Base-by-base conservation (phyloP, 2,329 filamentous ascomycete genomes). In the Aspergillus intermedius region DNA sequence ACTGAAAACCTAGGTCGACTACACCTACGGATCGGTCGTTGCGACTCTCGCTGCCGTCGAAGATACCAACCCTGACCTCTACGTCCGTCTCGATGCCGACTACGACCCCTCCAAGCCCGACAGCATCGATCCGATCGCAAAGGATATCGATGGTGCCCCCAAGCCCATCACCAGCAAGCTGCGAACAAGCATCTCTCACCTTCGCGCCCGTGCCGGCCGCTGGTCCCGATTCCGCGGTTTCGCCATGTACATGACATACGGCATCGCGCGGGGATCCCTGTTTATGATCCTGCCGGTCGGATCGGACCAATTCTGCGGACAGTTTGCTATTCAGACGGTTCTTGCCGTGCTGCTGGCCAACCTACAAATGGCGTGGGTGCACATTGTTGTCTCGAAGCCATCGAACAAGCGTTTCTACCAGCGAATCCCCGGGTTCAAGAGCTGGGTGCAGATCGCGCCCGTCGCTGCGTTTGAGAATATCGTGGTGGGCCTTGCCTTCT, bases 361-460 rank as follows among this genome's bases (percentile, higher is more conserved):
- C 60, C 68, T 91, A 50, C 79, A 82, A 65, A 80, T 91, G 57
- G 79, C 82, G 46, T 95, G 90, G 89, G 87, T 90, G 3, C 89
- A 95, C 67, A 84, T 87, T 60, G 81, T 95, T 64, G 90, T 96
- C 63, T 84, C 88, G 2, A 76, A 81, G 46, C 81, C 83, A 4
- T 84, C 79, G 49, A 63, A 74, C 43, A 78, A 80, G 65, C 73
- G 72, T 57, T 89, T 85, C 75, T 87, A 79, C 70, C 73, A 77
- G 60, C 86, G 88, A 49, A 77, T 95, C 45, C 84, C 86, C 13
- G 71, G 81, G 42, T 80, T 82, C 65, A 76, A 75, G 62, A 76
- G 81, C 45, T 86, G 85, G 73, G 77, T 80, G 60, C 82, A 86
- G 50, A 83, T 89, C 53, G 83, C 82, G 43, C 86, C 90, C 19